Base-by-base conservation (phyloP, 2,329 filamentous ascomycete genomes). In the Aspergillus versicolor region DNA sequence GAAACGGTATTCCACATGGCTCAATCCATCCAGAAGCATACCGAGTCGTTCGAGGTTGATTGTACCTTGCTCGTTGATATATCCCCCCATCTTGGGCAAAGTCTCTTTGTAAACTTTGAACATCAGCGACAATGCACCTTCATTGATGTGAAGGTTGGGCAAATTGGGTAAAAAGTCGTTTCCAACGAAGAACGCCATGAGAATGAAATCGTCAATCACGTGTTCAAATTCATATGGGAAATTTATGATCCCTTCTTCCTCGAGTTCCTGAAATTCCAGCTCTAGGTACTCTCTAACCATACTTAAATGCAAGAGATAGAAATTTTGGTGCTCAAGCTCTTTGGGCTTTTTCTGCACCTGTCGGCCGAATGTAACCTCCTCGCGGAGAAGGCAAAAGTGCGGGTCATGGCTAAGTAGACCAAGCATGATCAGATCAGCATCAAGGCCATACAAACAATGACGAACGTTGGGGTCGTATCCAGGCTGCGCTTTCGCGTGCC, bases 131-230 rank as follows among this genome's bases (percentile, higher is more conserved):
- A 99, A 79, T 21, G 95, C 94, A 63, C 94, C 95, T 76, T 99
- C 95, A 75, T 99, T 99, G 76, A 99, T 99, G 76, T 99, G 94
- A 63, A 99, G 78, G 70, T 95, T 91, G 5, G 95, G 95, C 57
- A 99, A 82, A 76, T 99, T 97, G 3, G 94, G 94, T 74, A 99
- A 83, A 79, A 99, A 99, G 83, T 99, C 94, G 76, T 99, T 99
- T 72, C 94, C 94, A 68, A 99, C 91, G 75, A 99, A 99, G 79
- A 99, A 99, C 47, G 92, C 93, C 92, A 99, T 97, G 60, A 99
- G 84, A 72, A 99, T 97, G 75, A 99, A 99, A 80, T 99, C 94
- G 73, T 99, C 94, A 77, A 99, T 97, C 70, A 99, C 87, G 62
- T 89, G 86, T 79, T 99, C 94, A 82, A 99, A 88, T 70, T 99